phyloP scores from a whole-genome alignment of 2,329 filamentous ascomycete genomes.

The Cladosporium sp. region DNA sequence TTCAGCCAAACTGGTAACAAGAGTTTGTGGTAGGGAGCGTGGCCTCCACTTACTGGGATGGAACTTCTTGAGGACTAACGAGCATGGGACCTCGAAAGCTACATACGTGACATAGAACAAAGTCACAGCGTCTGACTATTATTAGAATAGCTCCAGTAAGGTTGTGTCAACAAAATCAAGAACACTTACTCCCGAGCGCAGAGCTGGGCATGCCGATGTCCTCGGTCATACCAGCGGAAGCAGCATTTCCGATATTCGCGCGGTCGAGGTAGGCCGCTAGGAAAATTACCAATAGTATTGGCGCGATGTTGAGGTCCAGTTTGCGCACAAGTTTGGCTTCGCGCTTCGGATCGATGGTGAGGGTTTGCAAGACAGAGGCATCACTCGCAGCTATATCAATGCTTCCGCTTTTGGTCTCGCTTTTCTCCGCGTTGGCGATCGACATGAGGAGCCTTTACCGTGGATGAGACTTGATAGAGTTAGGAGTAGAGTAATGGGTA shows the following conservation, averaged over 20 bases:
- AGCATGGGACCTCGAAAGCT: conserved; percentile 40
- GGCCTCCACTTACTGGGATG: conserved; percentile 26
- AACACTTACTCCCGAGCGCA: not conserved
- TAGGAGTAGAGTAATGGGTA: too few relatives aligned
- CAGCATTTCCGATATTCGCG: conserved; percentile 41
- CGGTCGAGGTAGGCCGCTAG: conserved; percentile 40
- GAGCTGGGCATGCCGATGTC: conserved; percentile 7
- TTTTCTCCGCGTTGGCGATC: not conserved
- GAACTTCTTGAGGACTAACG: conserved; percentile 34
- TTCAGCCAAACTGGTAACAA: not conserved
- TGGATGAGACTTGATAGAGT: not conserved
- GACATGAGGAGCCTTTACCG: not conserved
- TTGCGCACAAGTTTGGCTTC: conserved; percentile 37
- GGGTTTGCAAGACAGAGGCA: not conserved
- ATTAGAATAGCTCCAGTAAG: not conserved
- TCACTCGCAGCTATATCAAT: not conserved
- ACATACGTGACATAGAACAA: conserved; percentile 39
- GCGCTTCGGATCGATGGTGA: conserved; percentile 24
- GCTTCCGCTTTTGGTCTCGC: not conserved
- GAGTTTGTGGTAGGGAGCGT: conserved; percentile 24
- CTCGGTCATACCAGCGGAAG: conserved; percentile 38
- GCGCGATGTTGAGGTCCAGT: conserved; percentile 39
- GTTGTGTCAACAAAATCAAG: not conserved
- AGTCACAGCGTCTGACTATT: not conserved
- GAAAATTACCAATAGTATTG: conserved; percentile 42